Evolutionary conservation across 495 filamentous ascomycete species (phyloP), one percentile per base, ranked within the genome.

Genomic region (Penicillium longicatenatum): DNA sequence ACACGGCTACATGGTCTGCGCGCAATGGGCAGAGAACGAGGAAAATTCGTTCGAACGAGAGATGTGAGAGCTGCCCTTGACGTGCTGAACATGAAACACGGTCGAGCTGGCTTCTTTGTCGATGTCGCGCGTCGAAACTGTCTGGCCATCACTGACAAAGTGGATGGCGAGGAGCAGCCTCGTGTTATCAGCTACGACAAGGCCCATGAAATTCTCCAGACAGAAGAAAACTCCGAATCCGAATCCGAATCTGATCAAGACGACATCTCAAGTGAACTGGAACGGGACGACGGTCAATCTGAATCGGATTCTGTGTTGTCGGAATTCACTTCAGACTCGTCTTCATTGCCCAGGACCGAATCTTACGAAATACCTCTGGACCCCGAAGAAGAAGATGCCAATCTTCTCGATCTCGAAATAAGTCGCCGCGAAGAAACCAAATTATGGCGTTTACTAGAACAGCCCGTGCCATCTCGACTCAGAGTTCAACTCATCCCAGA

Each of bases 1-100:
- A 86, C 79, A 61, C 79, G 76, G 57, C 66, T 77, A 30, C 82
- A 75, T 55, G 80, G 70, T 26, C 77, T 59, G 73, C 55, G 70
- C 62, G 65, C 65, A 20, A 64, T 69, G 4, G 67, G 73, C 37
- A 58, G 74, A 43, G 64, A 70, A 16, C 60, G 61, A 20, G 64
- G 64, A 12, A 61, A 65, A 19, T 63, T 72, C 0, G 80, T 94
- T 24, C 80, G 72, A 51, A 60, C 52, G 4, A 68, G 74, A 42
- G 92, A 96, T 64, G 89, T 93, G 1, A 63, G 74, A 21, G 84
- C 88, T 1, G 90, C 91, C 0, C 66, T 84, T 2, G 73, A 86
- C 11, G 80, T 74, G 22, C 52, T 78, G 22, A 68, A 72, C 53
- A 73, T 80, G 72, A 71, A 73, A 44, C 62, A 55, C 17, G 54